Conservation (phyloP, 2,329 filamentous ascomycete species). For the Fusarium denticulatum region DNA sequence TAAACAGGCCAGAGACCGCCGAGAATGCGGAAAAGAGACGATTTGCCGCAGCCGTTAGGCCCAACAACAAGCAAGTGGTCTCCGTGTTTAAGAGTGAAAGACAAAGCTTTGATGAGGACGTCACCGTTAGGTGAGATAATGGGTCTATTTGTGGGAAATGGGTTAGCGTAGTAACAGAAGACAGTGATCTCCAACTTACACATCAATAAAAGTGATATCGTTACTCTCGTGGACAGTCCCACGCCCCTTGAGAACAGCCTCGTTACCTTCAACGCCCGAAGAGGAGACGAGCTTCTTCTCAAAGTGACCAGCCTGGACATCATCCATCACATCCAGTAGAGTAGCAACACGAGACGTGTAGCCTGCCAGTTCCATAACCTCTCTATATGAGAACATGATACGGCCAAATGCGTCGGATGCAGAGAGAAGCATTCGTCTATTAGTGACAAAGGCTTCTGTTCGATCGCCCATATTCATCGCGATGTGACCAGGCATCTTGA, state of each 20-base stretch:
- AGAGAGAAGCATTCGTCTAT: slow-evolving; percentile 88
- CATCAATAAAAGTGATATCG: slow-evolving; percentile 85
- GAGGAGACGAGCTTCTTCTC: slow-evolving; percentile 97
- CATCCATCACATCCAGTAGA: slow-evolving; percentile 91
- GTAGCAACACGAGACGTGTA: slow-evolving; percentile 94
- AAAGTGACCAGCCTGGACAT: slow-evolving; percentile 88
- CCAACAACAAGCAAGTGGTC: slow-evolving; percentile 95
- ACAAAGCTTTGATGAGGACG: slow-evolving; percentile 84
- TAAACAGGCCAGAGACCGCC: slow-evolving; percentile 98
- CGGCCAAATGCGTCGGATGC: slow-evolving; percentile 96
- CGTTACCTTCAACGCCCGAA: slow-evolving; percentile 82
- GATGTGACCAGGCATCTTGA: slow-evolving; percentile 82
- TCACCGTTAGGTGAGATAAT: slow-evolving; percentile 98
- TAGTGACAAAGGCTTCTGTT: slow-evolving; percentile 88
- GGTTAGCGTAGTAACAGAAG: slow-evolving; percentile 27
- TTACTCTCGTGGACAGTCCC: slow-evolving; percentile 84
- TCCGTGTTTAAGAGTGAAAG: slow-evolving; percentile 85
- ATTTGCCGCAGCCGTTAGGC: slow-evolving; percentile 97
- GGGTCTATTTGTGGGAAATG: slow-evolving; percentile 59
- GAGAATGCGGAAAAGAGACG: slow-evolving; percentile 93
- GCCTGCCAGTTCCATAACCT: slow-evolving; percentile 94
- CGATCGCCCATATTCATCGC: slow-evolving; percentile 75
- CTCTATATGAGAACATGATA: slow-evolving; percentile 97
- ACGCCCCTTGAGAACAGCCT: slow-evolving; percentile 82
- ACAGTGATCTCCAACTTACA: slow-evolving; percentile 59